Conservation (phyloP, 2,329 filamentous ascomycete genomes). For the Trichothecium roseum region DNA sequence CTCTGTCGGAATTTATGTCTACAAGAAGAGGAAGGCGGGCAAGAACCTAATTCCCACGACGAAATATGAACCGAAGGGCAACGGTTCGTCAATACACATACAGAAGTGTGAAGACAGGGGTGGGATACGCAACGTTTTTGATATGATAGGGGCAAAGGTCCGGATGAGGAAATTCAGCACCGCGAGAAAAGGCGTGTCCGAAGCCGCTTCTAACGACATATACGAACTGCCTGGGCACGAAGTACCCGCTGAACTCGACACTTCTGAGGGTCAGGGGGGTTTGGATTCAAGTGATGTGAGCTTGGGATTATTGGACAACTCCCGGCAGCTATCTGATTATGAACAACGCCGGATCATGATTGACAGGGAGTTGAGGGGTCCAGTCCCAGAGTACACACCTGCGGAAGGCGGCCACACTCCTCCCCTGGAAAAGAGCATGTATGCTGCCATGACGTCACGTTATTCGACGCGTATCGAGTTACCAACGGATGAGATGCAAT, state of each 20-base stretch:
- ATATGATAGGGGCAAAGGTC: too few relatives aligned
- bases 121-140: too few relatives aligned
- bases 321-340: constrained; percentile 33
- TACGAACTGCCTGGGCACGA: constrained; percentile 39
- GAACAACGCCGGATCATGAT: constrained; percentile 40
- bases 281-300: constrained; percentile 19
- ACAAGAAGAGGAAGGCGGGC: too few relatives aligned
- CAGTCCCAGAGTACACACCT: constrained; percentile 38
- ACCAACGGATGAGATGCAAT: too few relatives aligned
- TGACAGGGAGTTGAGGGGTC: constrained; percentile 38
- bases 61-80: too few relatives aligned
- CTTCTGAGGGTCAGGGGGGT: too few relatives aligned
- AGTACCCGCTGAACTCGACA: constrained; percentile 39
- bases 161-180: constrained; percentile 4
- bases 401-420: constrained; percentile 16
- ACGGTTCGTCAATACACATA: too few relatives aligned
- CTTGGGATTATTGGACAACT: constrained; percentile 25
- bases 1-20: neutral
- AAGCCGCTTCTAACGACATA: constrained; percentile 34
- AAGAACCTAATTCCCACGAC: too few relatives aligned
- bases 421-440: constrained; percentile 18
- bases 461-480: too few relatives aligned
- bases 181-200: neutral
- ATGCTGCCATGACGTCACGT: neutral
- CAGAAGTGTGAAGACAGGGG: too few relatives aligned